Conservation (phyloP, 2,329 filamentous ascomycete species). For the Graphiopsis chlorocephala region DNA sequence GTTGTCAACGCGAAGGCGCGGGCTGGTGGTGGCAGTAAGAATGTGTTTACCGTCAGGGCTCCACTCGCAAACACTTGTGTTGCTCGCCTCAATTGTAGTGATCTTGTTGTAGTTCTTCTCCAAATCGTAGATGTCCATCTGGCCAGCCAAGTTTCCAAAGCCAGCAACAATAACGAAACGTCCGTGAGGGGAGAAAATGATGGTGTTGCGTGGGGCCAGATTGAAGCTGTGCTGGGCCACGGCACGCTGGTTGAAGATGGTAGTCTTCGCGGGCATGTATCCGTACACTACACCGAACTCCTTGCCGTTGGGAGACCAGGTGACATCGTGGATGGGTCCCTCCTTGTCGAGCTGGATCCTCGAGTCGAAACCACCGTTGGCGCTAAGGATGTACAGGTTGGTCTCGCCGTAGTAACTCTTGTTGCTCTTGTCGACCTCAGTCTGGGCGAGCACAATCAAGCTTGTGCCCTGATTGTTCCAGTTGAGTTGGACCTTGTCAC, state of each 20-base stretch:
- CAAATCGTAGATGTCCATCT: slow-evolving; percentile 96
- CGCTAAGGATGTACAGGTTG: slow-evolving; percentile 89
- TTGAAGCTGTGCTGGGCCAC: slow-evolving; percentile 81
- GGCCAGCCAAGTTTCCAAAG: slow-evolving; percentile 94
- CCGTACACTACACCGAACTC: slow-evolving; percentile 98
- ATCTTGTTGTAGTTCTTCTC: slow-evolving; percentile 92
- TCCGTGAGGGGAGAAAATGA: slow-evolving; percentile 88
- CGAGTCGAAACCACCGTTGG: slow-evolving; percentile 88
- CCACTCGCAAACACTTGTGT: slow-evolving; percentile 95
- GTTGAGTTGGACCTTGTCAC: slow-evolving; percentile 97
- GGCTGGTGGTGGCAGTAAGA: slow-evolving; percentile 95
- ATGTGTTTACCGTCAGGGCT: slow-evolving; percentile 94
- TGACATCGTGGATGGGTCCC: slow-evolving; percentile 94
- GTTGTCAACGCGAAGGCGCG: slow-evolving; percentile 92
- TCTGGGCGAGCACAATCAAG: slow-evolving; percentile 91
- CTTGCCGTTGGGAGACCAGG: slow-evolving; percentile 97
- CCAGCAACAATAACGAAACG: slow-evolving; percentile 92
- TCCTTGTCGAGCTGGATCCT: slow-evolving; percentile 83
- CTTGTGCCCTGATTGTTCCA: slow-evolving; percentile 94
- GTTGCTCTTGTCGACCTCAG: slow-evolving; percentile 95
- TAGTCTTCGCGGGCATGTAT: slow-evolving; percentile 98
- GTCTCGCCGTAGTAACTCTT: slow-evolving; percentile 99
- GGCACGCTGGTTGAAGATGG: slow-evolving; percentile 91
- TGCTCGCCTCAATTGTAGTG: slow-evolving; percentile 89
- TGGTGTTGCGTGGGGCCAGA: slow-evolving; percentile 86